Conservation (phyloP, 495 filamentous ascomycete species). For the Aspergillus nanangensis region DNA sequence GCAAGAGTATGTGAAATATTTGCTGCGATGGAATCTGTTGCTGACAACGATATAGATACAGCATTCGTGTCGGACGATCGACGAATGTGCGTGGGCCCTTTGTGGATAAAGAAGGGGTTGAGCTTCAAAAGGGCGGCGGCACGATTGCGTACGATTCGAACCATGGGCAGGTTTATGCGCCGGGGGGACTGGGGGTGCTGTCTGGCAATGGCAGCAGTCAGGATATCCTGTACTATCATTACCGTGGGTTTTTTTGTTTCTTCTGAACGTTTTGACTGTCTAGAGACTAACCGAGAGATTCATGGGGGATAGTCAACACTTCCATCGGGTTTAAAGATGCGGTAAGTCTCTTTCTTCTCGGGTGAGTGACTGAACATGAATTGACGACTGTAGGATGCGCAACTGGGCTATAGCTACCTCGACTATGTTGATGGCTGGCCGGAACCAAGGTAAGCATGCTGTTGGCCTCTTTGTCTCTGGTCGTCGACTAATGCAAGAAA, state of each 20-base stretch:
- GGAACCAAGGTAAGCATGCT: conserved; percentile 19
- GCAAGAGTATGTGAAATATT: conserved; percentile 61
- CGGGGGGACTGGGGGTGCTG: conserved; percentile 41
- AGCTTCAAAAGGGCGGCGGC: conserved; percentile 36
- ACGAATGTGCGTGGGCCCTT: conserved; percentile 35
- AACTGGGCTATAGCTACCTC: conserved; percentile 41
- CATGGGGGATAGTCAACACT: conserved; percentile 28
- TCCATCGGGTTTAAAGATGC: conserved; percentile 33
- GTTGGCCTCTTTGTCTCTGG: not conserved
- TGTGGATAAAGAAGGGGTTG: conserved; percentile 27
- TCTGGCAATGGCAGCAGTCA: conserved; percentile 20
- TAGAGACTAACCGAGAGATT: not conserved
- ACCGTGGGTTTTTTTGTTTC: conserved; percentile 25
- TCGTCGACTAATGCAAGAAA: not conserved
- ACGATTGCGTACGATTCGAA: conserved; percentile 42
- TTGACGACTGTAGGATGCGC: conserved; percentile 30
- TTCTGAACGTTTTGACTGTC: no score
- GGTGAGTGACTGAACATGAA: not conserved
- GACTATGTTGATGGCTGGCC: conserved; percentile 44
- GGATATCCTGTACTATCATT: conserved; percentile 49
- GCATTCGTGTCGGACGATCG: conserved; percentile 41
- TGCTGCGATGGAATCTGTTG: no score
- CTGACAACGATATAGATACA: conserved; percentile 28
- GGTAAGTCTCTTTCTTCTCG: conserved; percentile 25
- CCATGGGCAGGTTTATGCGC: conserved; percentile 41